These are phyloP conservation scores for Citrus unshiu DNA, from an alignment of 345 rosid genomes.

Conservation along the genomic window DNA sequence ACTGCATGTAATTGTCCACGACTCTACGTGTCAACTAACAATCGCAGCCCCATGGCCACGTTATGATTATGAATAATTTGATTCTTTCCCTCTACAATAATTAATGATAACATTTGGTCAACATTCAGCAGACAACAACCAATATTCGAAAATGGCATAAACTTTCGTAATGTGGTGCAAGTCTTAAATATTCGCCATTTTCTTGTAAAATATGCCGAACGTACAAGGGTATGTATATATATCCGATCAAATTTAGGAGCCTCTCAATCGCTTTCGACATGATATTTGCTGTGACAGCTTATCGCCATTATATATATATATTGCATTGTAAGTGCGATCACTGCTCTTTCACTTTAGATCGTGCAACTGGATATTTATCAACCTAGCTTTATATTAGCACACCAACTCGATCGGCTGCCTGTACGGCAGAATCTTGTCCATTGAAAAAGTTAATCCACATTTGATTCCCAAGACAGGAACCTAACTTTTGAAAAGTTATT, in stretches of 20 bases:
- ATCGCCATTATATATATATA: too few species aligned
- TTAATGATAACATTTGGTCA: neutral
- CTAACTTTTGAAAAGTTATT: neutral
- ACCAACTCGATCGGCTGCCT: too few species aligned
- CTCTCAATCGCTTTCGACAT: neutral
- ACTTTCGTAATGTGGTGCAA: too few species aligned
- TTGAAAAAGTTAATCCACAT: too few species aligned
- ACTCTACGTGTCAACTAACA: neutral
- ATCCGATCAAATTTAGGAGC: too few species aligned
- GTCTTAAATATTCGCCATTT: too few species aligned
- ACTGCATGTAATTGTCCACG: neutral
- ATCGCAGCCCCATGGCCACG: too few species aligned
- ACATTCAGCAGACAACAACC: neutral
- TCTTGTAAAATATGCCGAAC: too few species aligned
- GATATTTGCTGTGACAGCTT: neutral
- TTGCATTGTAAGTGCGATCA: neutral
- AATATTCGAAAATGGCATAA: too few species aligned
- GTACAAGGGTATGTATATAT: too few species aligned
- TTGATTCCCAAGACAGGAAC: neutral
- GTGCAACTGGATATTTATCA: neutral
- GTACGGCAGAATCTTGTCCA: neutral
- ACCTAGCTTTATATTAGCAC: neutral
- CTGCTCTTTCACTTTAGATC: neutral
- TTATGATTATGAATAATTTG: neutral
- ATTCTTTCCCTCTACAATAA: neutral